Evolutionary conservation across 2,329 filamentous ascomycete genomes (phyloP).

Genomic region (Fusarium zealandicum): DNA sequence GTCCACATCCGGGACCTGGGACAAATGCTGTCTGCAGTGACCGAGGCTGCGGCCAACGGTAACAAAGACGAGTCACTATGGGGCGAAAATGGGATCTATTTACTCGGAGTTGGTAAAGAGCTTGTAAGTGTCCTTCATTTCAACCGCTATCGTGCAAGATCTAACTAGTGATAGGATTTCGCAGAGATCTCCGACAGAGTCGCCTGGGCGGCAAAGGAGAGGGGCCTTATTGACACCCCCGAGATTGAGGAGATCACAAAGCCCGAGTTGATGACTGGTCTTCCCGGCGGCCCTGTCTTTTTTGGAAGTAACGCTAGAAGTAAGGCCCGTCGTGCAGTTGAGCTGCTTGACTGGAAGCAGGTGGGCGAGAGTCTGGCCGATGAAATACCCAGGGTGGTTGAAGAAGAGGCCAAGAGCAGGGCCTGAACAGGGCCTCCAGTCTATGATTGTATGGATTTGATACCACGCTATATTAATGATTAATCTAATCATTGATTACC

Average conservation of each 20-base stretch:
- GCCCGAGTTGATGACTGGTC: slow-evolving; percentile 54
- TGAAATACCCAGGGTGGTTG: slow-evolving; percentile 42
- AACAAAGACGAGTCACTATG: slow-evolving; percentile 41
- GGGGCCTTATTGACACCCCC: slow-evolving; percentile 35
- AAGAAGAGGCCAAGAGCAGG: slow-evolving; percentile 29
- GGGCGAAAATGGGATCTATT: slow-evolving; percentile 50
- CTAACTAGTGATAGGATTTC: slow-evolving; percentile 23
- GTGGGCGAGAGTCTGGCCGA: slow-evolving; percentile 56
- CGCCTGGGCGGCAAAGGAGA: slow-evolving; percentile 36
- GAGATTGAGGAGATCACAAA: slow-evolving; percentile 43
- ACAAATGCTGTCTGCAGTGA: slow-evolving; percentile 41
- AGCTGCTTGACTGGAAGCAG: slow-evolving; percentile 64
- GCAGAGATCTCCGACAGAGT: slow-evolving; percentile 44
- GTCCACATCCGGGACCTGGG: slow-evolving; percentile 48
- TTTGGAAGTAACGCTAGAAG: slow-evolving; percentile 66
- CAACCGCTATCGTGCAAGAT: background rate
- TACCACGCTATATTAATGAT: too few species aligned
- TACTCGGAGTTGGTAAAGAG: slow-evolving; percentile 43
- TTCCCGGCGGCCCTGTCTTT: slow-evolving; percentile 54
- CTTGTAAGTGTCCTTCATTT: slow-evolving; percentile 30
- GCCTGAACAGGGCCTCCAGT: too few species aligned
- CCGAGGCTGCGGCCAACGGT: slow-evolving; percentile 41
- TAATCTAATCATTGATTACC: too few species aligned
- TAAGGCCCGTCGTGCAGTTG: slow-evolving; percentile 57
- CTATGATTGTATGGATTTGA: too few species aligned